Evolutionary conservation across 1,284 basidiomycete genomes (phyloP).

Genomic region (Xanthoconium separans): DNA sequence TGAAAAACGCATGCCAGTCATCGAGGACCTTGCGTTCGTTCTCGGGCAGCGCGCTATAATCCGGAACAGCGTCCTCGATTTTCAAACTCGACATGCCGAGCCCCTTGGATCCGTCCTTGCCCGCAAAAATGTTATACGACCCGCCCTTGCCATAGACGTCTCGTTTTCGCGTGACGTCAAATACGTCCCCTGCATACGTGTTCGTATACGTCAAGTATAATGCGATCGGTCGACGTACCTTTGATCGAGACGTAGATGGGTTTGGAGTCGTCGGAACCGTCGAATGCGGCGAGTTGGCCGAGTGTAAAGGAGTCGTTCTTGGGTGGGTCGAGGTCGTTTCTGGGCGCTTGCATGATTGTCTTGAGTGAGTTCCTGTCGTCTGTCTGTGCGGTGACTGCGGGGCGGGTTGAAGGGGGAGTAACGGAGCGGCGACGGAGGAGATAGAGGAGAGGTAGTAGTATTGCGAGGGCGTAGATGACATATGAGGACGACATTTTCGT

Average conservation of each 20-base stretch:
- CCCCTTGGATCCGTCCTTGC: conserved; percentile 86
- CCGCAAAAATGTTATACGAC: conserved; percentile 78
- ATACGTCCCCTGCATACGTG: conserved; percentile 58
- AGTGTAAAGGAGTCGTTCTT: conserved; percentile 76
- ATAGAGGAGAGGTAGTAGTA: conserved; percentile 25
- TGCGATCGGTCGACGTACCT: conserved; percentile 43
- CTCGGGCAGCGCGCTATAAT: conserved; percentile 78
- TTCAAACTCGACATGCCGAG: conserved; percentile 88
- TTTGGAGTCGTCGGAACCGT: conserved; percentile 62
- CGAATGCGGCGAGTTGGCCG: conserved; percentile 65
- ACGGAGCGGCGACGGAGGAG: conserved; percentile 15
- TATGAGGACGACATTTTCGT: not conserved
- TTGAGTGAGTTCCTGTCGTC: conserved; percentile 43
- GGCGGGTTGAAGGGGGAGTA: not conserved
- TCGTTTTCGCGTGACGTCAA: conserved; percentile 79
- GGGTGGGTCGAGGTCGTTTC: conserved; percentile 65
- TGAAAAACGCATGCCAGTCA: conserved; percentile 86
- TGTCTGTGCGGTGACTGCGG: conserved; percentile 15
- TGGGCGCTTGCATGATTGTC: conserved; percentile 68
- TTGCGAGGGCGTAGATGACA: conserved; percentile 21
- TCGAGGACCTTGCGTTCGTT: conserved; percentile 83
- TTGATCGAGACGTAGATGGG: conserved; percentile 91
- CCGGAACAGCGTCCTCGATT: conserved; percentile 83
- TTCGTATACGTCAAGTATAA: not conserved
- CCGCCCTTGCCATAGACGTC: conserved; percentile 80